Percentiles rank a stretch among this genome's conserved stretches.
Conservation (phyloP, 2,329 filamentous ascomycete genomes). For the Rhytidhysteron rufulum region DNA sequence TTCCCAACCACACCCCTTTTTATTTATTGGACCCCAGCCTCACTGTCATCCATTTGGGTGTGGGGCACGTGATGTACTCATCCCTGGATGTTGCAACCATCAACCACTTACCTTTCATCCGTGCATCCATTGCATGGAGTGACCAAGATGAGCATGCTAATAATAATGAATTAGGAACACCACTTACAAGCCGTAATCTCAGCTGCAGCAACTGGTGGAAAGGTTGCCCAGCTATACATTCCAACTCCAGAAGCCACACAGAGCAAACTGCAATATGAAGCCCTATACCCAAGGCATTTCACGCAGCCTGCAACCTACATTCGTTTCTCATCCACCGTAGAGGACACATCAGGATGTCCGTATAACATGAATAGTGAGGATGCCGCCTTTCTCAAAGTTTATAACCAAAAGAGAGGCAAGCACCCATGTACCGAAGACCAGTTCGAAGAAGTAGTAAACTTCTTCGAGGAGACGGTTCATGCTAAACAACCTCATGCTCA, state of each 20-base stretch:
- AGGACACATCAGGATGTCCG: slow-evolving; percentile 83
- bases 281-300: slow-evolving; percentile 76
- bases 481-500: slow-evolving; percentile 83
- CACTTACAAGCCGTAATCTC: slow-evolving; percentile 85
- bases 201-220: slow-evolving; percentile 56
- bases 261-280: slow-evolving; percentile 75
- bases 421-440: slow-evolving; percentile 77
- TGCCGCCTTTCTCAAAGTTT: slow-evolving; percentile 74
- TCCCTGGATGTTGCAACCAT: too few relatives aligned
- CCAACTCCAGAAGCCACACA: slow-evolving; percentile 63
- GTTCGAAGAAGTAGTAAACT: slow-evolving; percentile 91
- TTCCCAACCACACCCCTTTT: too few relatives aligned
- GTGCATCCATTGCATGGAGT: too few relatives aligned
- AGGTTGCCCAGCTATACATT: slow-evolving; percentile 62
- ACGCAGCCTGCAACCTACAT: slow-evolving; percentile 89
- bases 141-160: slow-evolving; percentile 12
- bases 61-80: too few relatives aligned
- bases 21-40: too few relatives aligned
- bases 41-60: neutral
- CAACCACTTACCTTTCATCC: slow-evolving; percentile 12
- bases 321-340: slow-evolving; percentile 95
- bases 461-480: slow-evolving; percentile 84
- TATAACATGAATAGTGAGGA: slow-evolving; percentile 97
- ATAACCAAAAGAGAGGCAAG: slow-evolving; percentile 72
- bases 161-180: slow-evolving; percentile 67